Percentiles rank a stretch among this genome's conserved stretches.
Evolutionary conservation across 352 stramenopile species (phyloP).

Genomic region (Pythium plurisporium): DNA sequence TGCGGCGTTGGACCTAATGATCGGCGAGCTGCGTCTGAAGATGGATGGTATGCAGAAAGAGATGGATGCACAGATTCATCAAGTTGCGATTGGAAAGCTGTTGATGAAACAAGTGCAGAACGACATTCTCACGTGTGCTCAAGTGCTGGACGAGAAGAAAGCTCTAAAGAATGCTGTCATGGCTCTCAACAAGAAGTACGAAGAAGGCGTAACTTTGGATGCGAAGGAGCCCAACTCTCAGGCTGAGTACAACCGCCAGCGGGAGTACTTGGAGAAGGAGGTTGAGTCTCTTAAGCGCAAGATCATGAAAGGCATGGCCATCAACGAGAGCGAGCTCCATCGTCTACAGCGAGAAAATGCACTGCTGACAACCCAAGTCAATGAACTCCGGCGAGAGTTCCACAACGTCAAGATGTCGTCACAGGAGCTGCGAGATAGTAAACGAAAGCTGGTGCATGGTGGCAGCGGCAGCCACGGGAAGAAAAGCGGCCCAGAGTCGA

Average conservation of each 20-base stretch:
- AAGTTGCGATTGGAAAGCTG: conserved; percentile 59
- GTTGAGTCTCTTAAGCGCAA: conserved; percentile 88
- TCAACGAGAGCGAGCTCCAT: conserved; percentile 78
- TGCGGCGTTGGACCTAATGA: conserved; percentile 91
- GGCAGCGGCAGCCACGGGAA: conserved; percentile 20
- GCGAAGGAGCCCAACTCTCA: conserved; percentile 89
- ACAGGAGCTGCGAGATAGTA: conserved; percentile 49
- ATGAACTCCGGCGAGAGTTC: conserved; percentile 79
- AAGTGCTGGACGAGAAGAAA: conserved; percentile 76
- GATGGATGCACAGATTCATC: conserved; percentile 57
- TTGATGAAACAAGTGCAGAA: conserved; percentile 76
- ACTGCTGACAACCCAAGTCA: conserved; percentile 75
- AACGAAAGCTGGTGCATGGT: conserved; percentile 16
- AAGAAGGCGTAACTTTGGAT: conserved; percentile 61
- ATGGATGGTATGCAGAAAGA: conserved; percentile 91
- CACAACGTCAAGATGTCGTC: conserved; percentile 73
- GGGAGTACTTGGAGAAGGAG: conserved; percentile 90
- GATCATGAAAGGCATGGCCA: conserved; percentile 84
- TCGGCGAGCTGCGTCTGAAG: conserved; percentile 91
- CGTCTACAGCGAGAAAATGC: conserved; percentile 80
- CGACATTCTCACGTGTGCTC: conserved; percentile 66
- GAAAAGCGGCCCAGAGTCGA: conserved; percentile 25
- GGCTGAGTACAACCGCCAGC: conserved; percentile 88
- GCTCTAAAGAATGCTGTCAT: conserved; percentile 74
- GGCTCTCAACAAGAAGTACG: conserved; percentile 84